Base-by-base conservation (phyloP, 139 green algal species). In the Chlamydomonas sp. region DNA sequence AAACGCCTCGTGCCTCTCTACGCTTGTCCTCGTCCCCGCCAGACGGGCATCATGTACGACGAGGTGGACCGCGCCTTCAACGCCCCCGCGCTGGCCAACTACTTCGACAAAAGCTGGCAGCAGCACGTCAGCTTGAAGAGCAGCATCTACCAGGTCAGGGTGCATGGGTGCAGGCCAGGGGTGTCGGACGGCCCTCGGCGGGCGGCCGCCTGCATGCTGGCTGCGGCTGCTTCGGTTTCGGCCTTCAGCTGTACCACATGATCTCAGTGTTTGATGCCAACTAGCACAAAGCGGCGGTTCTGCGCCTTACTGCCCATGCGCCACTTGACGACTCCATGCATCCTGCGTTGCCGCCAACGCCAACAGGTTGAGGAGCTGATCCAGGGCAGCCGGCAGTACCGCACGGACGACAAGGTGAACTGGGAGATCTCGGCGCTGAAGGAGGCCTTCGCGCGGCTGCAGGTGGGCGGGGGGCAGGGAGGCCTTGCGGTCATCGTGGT, bases 101-200 rank as follows among this genome's bases (percentile, higher is more conserved):
- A 98, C 94, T 97, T 99, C 92, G 97, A 99, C 90, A 95, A 93
- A 86, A 92, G 90, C 61, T 98, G 96, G 96, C 71, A 78, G 49
- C 83, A 88, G 73, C 83, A 88, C 75, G 83, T 81, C n/a, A 14
- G 12, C n/a, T 74, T 88, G 31, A 88, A 88, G 83, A 49, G 63
- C 62, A 82, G 73, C 83, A 88, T 88, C 57, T 88, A 88, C 73
- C 73, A 81, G 83, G 83, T 88, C 62, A 0, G 82, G 73, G 64
- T 3, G 88, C 84, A 59, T 0, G 14, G 6, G 80, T 64, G 18
- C 31, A 49, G 31, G 31, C 31, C 31, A 49, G 31, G 31, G 31
- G 31, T 49, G 31, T 49, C 31, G 31, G 31, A 49, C 31, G 31
- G 31, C 31, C 31, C 31, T 49, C 31, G 31, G 31, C 31, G 31